These are phyloP conservation scores for Margaritispora aquatica DNA, from an alignment of 495 filamentous ascomycete genomes.

Conservation along the genomic window DNA sequence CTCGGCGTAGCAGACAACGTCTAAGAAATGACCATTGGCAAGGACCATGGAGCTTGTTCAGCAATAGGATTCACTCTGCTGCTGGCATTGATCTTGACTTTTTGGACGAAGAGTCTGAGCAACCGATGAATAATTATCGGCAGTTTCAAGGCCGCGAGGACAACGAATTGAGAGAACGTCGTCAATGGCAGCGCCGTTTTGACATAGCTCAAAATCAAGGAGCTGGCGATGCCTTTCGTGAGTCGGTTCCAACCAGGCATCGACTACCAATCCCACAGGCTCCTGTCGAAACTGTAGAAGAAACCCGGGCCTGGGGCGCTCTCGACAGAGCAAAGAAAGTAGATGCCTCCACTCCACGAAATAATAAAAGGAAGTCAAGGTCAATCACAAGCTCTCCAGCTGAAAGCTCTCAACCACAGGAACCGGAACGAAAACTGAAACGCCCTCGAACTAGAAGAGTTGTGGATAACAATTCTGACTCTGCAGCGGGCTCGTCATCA, in stretches of 20 bases:
- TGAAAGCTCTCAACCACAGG: conserved; percentile 43
- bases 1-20: conserved; percentile 39
- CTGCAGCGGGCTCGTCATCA: conserved; percentile 34
- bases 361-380: conserved; percentile 57
- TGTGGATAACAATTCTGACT: conserved; percentile 44
- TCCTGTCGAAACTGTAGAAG: conserved; percentile 66
- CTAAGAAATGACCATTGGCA: conserved; percentile 46
- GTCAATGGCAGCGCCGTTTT: conserved; percentile 72
- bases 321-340: conserved; percentile 77
- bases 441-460: conserved; percentile 66
- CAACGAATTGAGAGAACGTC: conserved; percentile 59
- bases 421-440: conserved; percentile 75
- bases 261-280: conserved; percentile 35
- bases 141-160: conserved; percentile 53
- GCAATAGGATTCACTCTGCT: conserved; percentile 41
- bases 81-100: conserved; percentile 83
- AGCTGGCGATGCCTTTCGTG: conserved; percentile 58
- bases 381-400: conserved; percentile 64
- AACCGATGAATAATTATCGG: conserved; percentile 41
- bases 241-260: conserved; percentile 27
- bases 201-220: conserved; percentile 74
- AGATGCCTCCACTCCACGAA: conserved; percentile 37
- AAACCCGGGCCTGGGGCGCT: conserved; percentile 80
- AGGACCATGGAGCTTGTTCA: conserved; percentile 47
- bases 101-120: conserved; percentile 64